Base-by-base conservation (phyloP, 208 protist species). In the Trypanosoma vivax region DNA sequence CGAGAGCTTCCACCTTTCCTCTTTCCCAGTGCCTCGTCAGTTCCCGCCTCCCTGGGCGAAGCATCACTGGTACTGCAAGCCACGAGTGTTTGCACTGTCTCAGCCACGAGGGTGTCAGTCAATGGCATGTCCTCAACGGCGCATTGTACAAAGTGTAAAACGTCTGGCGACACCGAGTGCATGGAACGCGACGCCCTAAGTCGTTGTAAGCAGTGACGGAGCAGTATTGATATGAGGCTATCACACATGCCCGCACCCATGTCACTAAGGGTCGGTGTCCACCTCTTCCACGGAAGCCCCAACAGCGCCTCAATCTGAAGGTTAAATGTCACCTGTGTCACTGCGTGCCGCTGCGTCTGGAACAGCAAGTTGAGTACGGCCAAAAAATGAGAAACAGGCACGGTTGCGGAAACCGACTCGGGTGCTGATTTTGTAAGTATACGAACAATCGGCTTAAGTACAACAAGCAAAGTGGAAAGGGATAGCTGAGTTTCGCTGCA, bases 81-180 rank as follows among this genome's bases (percentile, higher is more conserved):
- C 52, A 84, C 70, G 33, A 84, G 50, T 14, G 65, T 56, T 35
- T 60, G 38, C 23, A 90, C 66, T 47, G 71, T 73, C 34, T 62
- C 58, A 13, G 43, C 39, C 42, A 77, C 82, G 23, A 83, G 48
- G 5, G 16, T 23, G 35, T 74, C 49, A 2, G 72, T 56, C n/a
- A 93, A 78, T 18, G 86, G 79, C 45, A 93, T 49, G 39, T 70
- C 61, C 31, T 74, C 72, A 0, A 79, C 74, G 10, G 86, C 81
- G 52, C 65, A 75, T 27, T 59, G 53, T 16, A 90, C 56, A 55
- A 93, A 88, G 27, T 57, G 50, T 18, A 68, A 60, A 19, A 93
- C 75, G 19, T 90, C 81, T 28, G 68, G 59, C 21, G 79, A 70
- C 18, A 90, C 67, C 16, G 73, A 75, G 16, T 68, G 30, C 9